These are phyloP conservation scores for Cardamine occulta DNA, from an alignment of 345 rosid species.

Conservation along the genomic window DNA sequence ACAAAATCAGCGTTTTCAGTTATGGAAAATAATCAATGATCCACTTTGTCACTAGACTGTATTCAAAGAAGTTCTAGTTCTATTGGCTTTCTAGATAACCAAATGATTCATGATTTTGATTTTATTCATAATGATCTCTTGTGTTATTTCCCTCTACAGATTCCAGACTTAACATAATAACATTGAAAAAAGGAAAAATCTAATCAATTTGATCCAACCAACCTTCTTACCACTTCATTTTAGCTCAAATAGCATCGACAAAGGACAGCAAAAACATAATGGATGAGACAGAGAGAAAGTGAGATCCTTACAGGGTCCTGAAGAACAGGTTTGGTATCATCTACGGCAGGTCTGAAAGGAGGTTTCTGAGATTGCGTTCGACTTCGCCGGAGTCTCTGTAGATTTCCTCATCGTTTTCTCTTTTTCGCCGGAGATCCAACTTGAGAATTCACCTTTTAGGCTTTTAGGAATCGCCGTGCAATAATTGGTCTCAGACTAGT, in stretches of 20 bases:
- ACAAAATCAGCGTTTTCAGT: too few relatives aligned
- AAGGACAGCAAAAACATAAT: background rate
- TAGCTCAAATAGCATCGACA: background rate
- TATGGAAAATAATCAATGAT: background rate
- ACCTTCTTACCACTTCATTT: too few relatives aligned
- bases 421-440: slow-evolving; percentile 24
- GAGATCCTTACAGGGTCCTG: slow-evolving; percentile 64
- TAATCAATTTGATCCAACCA: too few relatives aligned
- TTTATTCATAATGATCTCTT: background rate
- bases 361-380: slow-evolving; percentile 49
- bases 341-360: slow-evolving; percentile 62
- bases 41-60: background rate
- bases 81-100: background rate
- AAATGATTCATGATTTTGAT: background rate
- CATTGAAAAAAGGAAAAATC: too few relatives aligned
- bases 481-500: background rate
- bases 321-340: slow-evolving; percentile 76
- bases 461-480: background rate
- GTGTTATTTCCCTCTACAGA: background rate
- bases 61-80: background rate
- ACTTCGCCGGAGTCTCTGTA: slow-evolving; percentile 35
- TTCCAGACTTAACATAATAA: too few relatives aligned
- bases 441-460: background rate
- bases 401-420: slow-evolving; percentile 36
- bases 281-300: background rate